Evolutionary conservation across 108 stramenopile genomes (phyloP).

Genomic region (Nitzschia inconspicua): DNA sequence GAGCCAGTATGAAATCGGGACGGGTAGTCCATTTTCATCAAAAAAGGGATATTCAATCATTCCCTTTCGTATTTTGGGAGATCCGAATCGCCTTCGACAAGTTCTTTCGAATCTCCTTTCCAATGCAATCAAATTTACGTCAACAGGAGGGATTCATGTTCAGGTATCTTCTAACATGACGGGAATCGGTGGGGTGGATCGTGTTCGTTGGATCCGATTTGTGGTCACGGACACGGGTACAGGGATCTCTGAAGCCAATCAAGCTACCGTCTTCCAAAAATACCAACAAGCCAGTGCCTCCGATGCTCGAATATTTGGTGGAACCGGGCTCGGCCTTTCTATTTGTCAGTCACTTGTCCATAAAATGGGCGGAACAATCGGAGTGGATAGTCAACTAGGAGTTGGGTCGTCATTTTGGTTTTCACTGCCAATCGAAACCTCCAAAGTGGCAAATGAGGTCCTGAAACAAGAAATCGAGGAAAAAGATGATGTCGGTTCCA

Average conservation of each 20-base stretch:
- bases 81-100: slow-evolving; percentile 60
- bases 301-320: slow-evolving; percentile 41
- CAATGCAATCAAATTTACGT: slow-evolving; percentile 66
- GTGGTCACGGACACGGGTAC: slow-evolving; percentile 52
- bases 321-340: slow-evolving; percentile 56
- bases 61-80: slow-evolving; percentile 33
- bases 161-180: neutral
- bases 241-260: slow-evolving; percentile 33
- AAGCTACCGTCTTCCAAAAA: slow-evolving; percentile 38
- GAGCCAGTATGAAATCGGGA: neutral
- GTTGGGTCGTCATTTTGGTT: slow-evolving; percentile 36
- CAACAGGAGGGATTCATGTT: slow-evolving; percentile 21
- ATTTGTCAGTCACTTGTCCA: slow-evolving; percentile 39
- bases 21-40: neutral
- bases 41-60: too few relatives aligned
- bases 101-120: slow-evolving; percentile 52
- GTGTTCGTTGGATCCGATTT: slow-evolving; percentile 17
- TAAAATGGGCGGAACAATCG: slow-evolving; percentile 43
- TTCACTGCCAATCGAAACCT: slow-evolving; percentile 20
- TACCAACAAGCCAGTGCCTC: slow-evolving; percentile 39
- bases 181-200: neutral
- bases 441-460: slow-evolving; percentile 1
- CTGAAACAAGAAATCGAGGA: neutral
- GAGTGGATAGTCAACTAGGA: slow-evolving; percentile 32
- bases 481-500: neutral